Base-by-base conservation (phyloP, 2,329 filamentous ascomycete genomes). In the Pyricularia pennisetigena region DNA sequence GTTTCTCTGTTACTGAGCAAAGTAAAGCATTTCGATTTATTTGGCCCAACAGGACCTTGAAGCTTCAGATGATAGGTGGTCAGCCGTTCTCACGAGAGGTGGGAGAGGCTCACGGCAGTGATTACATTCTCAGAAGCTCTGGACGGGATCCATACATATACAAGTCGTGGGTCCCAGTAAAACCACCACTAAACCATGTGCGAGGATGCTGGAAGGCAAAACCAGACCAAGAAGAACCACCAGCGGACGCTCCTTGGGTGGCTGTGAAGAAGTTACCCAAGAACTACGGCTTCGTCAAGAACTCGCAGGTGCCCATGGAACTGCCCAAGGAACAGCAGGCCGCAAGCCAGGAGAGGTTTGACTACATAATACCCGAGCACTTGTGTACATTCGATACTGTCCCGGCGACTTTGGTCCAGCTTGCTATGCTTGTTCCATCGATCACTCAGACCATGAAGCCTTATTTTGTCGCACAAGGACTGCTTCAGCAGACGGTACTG, bases 381-480 rank as follows among this genome's bases (percentile, higher is more conserved):
- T 78, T 78, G n/a, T 86, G 86, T 68, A 81, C 74, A 0, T 75
- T 85, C 0, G 86, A 89, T 69, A 71, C 72, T 1, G 72, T 86
- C 2, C 80, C 83, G 0, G 73, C 79, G 28, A 75, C 76, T 8
- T 80, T 81, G 69, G 80, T 79, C 1, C 77, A 81, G 64, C 82
- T 88, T 30, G 86, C 83, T 2, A 80, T 89, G 67, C 81, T 95
- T 54, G 82, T 95, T 5, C 93, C 94, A 0, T 88, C 88, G 0
- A 86, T 97, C 49, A 79, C 91, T 20, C 86, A 92, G 71, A 85
- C 86, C n/a, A 73, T 94, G 2, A 90, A 91, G 71, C 80, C 87
- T 0, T 80, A 84, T 29, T 78, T 94, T 28, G 79, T 92, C 8
- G 90, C 89, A 0, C 78, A 85, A 4, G 79, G 84, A 64, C 78